Percentiles rank a stretch among this genome's conserved stretches.
These are phyloP conservation scores for Lipomyces mesembrius DNA, from an alignment of 805 yeast genomes.

Conservation along the genomic window DNA sequence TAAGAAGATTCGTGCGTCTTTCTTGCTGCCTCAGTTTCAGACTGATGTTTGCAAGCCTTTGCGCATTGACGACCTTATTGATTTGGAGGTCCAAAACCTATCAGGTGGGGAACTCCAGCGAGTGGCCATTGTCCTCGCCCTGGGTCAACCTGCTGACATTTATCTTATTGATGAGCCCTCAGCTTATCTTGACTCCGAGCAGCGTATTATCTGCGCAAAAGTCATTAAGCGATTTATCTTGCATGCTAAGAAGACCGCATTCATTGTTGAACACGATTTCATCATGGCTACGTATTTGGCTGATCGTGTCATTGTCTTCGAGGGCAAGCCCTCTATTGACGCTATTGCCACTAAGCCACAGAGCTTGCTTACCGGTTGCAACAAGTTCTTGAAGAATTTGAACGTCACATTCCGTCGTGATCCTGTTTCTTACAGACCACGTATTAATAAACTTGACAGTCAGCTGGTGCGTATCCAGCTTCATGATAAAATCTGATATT, in stretches of 20 bases:
- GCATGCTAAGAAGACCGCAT: conserved; percentile 98
- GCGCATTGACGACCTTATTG: conserved; percentile 89
- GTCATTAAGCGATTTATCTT: conserved; percentile 95
- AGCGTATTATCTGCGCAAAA: conserved; percentile 98
- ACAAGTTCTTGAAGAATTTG: conserved; percentile 93
- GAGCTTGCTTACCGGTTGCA: conserved; percentile 94
- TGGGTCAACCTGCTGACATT: conserved; percentile 94
- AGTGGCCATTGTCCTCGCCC: conserved; percentile 93
- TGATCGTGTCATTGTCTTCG: conserved; percentile 97
- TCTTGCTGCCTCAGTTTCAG: conserved; percentile 96
- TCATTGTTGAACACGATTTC: conserved; percentile 99
- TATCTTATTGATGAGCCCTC: conserved; percentile 98
- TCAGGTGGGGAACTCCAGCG: conserved; percentile 99
- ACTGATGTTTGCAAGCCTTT: conserved; percentile 97
- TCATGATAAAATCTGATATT: background rate
- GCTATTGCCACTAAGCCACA: conserved; percentile 90
- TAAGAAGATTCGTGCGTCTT: conserved; percentile 92
- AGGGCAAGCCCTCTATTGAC: conserved; percentile 86
- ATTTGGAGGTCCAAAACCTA: conserved; percentile 95
- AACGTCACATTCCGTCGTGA: conserved; percentile 99
- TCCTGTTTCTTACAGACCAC: conserved; percentile 96
- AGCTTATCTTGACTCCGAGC: conserved; percentile 98
- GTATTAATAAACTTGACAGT: conserved; percentile 95
- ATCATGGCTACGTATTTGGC: conserved; percentile 99
- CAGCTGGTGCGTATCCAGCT: conserved; percentile 54